phyloP scores from a whole-genome alignment of 2,329 filamentous ascomycete genomes.

The Aspergillus awamori region DNA sequence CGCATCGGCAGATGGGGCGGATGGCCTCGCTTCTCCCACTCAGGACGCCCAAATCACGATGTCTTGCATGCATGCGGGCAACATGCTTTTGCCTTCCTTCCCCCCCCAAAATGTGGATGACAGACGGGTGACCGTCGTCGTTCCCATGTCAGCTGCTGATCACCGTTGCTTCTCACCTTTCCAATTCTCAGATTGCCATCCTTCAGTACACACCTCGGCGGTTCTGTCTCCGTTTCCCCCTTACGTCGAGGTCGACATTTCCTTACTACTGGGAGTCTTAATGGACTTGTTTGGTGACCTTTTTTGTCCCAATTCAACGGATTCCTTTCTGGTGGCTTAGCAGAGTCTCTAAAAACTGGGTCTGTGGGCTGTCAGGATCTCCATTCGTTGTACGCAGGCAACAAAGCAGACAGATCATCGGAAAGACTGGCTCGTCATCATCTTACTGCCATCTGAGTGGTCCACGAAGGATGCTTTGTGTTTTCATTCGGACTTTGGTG shows the following conservation, averaged over 20 bases:
- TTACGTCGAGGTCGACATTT: not conserved
- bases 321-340: not conserved
- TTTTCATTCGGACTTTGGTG: conserved; percentile 4
- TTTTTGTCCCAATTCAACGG: not conserved
- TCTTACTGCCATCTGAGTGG: conserved; percentile 6
- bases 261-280: not conserved
- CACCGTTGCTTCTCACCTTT: conserved; percentile 15
- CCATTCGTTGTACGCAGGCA: conserved; percentile 8
- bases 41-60: conserved; percentile 18
- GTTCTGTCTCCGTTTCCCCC: not conserved
- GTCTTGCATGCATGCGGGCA: conserved; percentile 23
- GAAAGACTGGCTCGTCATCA: conserved; percentile 1
- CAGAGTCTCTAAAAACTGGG: not conserved
- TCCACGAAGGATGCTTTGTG: conserved; percentile 5
- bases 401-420: conserved; percentile 11
- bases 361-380: not conserved
- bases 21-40: conserved; percentile 9
- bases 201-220: not conserved
- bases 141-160: conserved; percentile 11
- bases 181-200: not conserved
- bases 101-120: conserved; percentile 7
- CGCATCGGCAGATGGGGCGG: conserved; percentile 17
- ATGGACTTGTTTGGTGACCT: not conserved
- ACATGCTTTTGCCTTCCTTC: conserved; percentile 14
- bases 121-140: conserved; percentile 11